phyloP scores from a whole-genome alignment of 176 grass and related monocot genomes.

The Cenchrus americanus region DNA sequence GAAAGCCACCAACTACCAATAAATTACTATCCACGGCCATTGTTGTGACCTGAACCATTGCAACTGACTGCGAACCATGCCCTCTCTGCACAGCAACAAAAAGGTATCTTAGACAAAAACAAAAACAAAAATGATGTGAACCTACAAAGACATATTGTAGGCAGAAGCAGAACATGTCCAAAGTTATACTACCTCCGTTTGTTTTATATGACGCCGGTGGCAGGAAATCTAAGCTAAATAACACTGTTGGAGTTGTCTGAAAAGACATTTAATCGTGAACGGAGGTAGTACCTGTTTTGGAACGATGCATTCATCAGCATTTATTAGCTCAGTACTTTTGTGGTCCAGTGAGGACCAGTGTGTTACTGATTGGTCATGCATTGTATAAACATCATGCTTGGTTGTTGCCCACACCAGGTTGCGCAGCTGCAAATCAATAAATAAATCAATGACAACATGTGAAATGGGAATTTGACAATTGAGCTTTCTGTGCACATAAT shows the following conservation, averaged over 20 bases:
- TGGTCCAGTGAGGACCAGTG: slow-evolving; percentile 83
- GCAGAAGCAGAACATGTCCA: slow-evolving; percentile 9
- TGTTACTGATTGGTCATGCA: slow-evolving; percentile 79
- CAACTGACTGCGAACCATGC: slow-evolving; percentile 62
- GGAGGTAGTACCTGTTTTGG: slow-evolving; percentile 57
- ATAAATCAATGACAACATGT: background rate
- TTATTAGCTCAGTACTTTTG: slow-evolving; percentile 71
- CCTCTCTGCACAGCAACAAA: slow-evolving; percentile 55
- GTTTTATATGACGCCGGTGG: too few relatives aligned
- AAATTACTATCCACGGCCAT: slow-evolving; percentile 78
- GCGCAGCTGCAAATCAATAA: slow-evolving; percentile 63
- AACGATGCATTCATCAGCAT: slow-evolving; percentile 65
- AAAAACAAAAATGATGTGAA: slow-evolving; percentile 34
- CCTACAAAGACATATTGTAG: background rate
- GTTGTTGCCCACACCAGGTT: slow-evolving; percentile 92
- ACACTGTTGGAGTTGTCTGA: too few relatives aligned
- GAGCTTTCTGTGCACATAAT: background rate
- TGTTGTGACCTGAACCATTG: slow-evolving; percentile 90
- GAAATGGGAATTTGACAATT: background rate
- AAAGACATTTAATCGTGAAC: too few relatives aligned
- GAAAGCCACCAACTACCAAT: slow-evolving; percentile 89
- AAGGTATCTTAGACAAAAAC: slow-evolving; percentile 31
- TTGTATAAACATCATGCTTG: slow-evolving; percentile 95
- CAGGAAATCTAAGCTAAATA: too few relatives aligned
- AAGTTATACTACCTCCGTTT: background rate